Percentiles rank a stretch among this genome's conserved stretches.
Evolutionary conservation across 2,329 filamentous ascomycete genomes (phyloP).

Genomic region (Didymella pomorum): DNA sequence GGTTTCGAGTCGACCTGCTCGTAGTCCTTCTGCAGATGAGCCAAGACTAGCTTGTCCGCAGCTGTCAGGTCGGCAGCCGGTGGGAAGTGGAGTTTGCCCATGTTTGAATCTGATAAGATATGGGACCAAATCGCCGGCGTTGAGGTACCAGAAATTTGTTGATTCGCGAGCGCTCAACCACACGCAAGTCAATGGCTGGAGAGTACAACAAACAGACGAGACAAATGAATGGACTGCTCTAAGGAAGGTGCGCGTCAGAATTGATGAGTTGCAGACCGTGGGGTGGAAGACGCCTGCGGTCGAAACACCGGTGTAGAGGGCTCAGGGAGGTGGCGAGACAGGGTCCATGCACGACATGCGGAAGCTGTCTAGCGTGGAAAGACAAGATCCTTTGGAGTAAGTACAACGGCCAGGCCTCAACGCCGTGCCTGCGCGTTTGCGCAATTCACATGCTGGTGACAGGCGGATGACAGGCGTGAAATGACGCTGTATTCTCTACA

Average conservation of each 20-base stretch:
- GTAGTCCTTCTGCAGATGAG: conserved; percentile 41
- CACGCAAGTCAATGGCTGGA: conserved; percentile 18
- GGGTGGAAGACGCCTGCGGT: conserved; percentile 8
- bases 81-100: conserved; percentile 44
- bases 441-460: not conserved
- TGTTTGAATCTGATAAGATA: conserved; percentile 18
- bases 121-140: not conserved
- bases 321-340: conserved; percentile 23
- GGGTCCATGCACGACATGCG: conserved; percentile 15
- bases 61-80: conserved; percentile 43
- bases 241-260: not conserved
- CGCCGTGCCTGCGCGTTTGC: not conserved
- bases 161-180: conserved; percentile 1
- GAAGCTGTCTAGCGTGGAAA: conserved; percentile 9
- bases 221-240: not conserved
- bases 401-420: conserved; percentile 1
- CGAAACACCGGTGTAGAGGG: conserved; percentile 17
- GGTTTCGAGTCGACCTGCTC: conserved; percentile 25
- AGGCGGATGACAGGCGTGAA: not conserved
- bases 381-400: not conserved
- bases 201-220: not conserved
- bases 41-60: conserved; percentile 43
- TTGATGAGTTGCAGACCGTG: conserved; percentile 4
- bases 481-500: not conserved
- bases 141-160: conserved; percentile 5